Base-by-base conservation (phyloP, 2,329 filamentous ascomycete species). In the Penicillium psychrosexuale region DNA sequence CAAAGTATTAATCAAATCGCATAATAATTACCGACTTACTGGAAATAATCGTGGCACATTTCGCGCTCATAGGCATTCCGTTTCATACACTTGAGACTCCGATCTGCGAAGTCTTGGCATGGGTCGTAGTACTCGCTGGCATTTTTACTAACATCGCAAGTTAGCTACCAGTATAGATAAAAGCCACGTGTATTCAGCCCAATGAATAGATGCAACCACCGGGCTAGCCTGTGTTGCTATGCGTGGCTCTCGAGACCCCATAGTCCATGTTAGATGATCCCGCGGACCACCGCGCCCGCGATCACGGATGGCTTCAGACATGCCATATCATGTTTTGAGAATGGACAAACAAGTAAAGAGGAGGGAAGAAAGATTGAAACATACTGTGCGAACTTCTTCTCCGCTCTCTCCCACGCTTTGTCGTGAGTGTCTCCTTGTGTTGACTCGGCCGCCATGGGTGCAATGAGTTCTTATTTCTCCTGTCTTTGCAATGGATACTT, bases 21-120 rank as follows among this genome's bases (percentile, higher is more conserved):
- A 33, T 15, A 19, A 19, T 22, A 42, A 30, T 24, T 48, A 39
- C 55, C 17, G 33, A 63, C 89, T 75, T 72, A 97, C 91, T 97
- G 90, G 70, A 99, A 97, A 71, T 95, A 97, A 73, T 97, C 93
- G 61, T 82, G 81, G 71, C 94, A 99, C 88, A 97, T 89, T n/a
- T 86, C 80, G 62, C 86, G 84, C 70, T 97, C 91, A 13, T 90
- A 92, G 22, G 83, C 86, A 72, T 99, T 99, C 22, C 94, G 84
- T 70, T 91, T 87, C 69, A 99, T 77, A 69, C 94, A 99, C 72
- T 85, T 87, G 64, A 97, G 86, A 75, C 92, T 97, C 69, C 84
- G 83, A 63, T 88, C 80, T 8, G 94, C 93, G 5, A 91, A 91
- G 67, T 96, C 93, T 72, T 97, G 93, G 74, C 94, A 99, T 2